Percentiles rank a stretch among this genome's conserved stretches.
Conservation (phyloP, 306 rosid species). For the Rosa lucieae region DNA sequence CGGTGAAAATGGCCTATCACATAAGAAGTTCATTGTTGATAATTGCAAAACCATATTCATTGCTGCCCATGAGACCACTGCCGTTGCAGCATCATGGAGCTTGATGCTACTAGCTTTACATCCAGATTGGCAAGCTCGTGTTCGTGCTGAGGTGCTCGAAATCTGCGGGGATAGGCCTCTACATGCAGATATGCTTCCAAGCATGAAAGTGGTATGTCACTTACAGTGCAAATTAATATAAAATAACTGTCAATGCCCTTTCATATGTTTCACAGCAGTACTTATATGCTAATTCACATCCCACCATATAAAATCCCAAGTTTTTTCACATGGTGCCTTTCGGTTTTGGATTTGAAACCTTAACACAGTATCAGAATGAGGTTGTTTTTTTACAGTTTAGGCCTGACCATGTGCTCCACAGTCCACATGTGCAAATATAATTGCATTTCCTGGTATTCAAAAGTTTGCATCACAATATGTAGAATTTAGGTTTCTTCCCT, state of each 20-base stretch:
- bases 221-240: background rate
- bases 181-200: slow-evolving; percentile 29
- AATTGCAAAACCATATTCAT: slow-evolving; percentile 37
- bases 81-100: slow-evolving; percentile 28
- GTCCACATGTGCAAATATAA: background rate
- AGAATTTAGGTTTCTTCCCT: background rate
- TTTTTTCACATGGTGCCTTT: too few relatives aligned
- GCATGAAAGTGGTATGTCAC: slow-evolving; percentile 29
- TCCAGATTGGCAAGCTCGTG: slow-evolving; percentile 41
- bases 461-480: background rate
- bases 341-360: too few relatives aligned
- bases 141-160: slow-evolving; percentile 23
- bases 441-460: background rate
- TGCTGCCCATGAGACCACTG: slow-evolving; percentile 38
- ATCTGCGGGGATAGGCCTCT: slow-evolving; percentile 13
- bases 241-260: background rate
- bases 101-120: slow-evolving; percentile 32
- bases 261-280: too few relatives aligned
- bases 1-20: slow-evolving; percentile 21
- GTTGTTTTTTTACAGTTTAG: background rate
- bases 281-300: too few relatives aligned
- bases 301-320: too few relatives aligned
- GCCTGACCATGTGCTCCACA: background rate
- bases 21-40: slow-evolving; percentile 50
- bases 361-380: too few relatives aligned